Evolutionary conservation across 2,329 filamentous ascomycete species (phyloP).

Genomic region (Dendryphion nanum): DNA sequence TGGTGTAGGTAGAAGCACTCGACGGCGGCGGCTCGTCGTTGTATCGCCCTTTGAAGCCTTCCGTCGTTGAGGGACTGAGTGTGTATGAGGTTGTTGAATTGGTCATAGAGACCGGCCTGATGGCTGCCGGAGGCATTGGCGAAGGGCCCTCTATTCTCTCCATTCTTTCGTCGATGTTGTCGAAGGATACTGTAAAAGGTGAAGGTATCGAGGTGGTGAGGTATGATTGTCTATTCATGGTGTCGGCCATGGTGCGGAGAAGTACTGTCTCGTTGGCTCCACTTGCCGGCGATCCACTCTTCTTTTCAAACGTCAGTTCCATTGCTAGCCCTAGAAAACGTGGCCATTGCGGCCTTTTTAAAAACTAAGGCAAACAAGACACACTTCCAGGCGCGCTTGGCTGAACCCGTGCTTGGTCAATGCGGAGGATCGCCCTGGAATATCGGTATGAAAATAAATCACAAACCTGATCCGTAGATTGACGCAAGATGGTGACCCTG

Average conservation of each 20-base stretch:
- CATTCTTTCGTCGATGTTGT: background rate
- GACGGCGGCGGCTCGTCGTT: conserved; percentile 2
- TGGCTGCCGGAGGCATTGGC: background rate
- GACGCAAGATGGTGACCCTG: conserved; percentile 3
- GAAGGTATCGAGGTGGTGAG: conserved; percentile 2
- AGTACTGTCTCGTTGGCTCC: too few relatives aligned
- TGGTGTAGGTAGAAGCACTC: conserved; percentile 1
- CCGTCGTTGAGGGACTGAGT: background rate
- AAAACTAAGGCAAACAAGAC: background rate
- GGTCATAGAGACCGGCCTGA: conserved; percentile 3
- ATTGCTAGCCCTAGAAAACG: background rate
- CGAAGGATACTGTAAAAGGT: conserved; percentile 1
- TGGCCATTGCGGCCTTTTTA: conserved; percentile 1
- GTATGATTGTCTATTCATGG: conserved; percentile 3
- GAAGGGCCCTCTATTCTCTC: background rate
- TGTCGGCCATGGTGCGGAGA: conserved; percentile 3
- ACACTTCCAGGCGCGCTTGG: too few relatives aligned
- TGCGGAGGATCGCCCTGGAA: conserved; percentile 4
- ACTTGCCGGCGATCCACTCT: too few relatives aligned
- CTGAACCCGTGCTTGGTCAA: too few relatives aligned
- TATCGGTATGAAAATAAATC: conserved; percentile 2
- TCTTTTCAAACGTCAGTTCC: background rate
- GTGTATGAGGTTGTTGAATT: conserved; percentile 1
- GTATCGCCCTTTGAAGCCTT: background rate
- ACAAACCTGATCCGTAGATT: conserved; percentile 1